Percentiles rank a stretch among this genome's conserved stretches.
These are phyloP conservation scores for Cymbopogon citratus DNA, from an alignment of 176 grass and related monocot species.

Conservation along the genomic window DNA sequence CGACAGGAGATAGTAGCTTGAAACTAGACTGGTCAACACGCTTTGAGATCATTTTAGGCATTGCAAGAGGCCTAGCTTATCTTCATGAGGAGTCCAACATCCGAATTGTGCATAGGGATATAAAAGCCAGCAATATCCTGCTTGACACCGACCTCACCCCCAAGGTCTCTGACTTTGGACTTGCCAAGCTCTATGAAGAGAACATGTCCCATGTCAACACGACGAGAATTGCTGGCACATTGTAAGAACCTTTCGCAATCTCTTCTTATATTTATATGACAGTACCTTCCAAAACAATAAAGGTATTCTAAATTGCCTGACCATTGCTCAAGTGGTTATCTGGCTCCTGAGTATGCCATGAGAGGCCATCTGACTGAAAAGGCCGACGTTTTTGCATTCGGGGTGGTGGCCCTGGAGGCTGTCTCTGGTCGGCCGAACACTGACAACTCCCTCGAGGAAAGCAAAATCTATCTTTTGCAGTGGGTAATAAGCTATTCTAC, in stretches of 20 bases:
- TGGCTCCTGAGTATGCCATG: slow-evolving; percentile 72
- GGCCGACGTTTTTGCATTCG: slow-evolving; percentile 55
- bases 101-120: slow-evolving; percentile 69
- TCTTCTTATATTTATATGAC: neutral
- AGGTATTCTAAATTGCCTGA: neutral
- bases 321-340: slow-evolving; percentile 38
- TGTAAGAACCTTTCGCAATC: slow-evolving; percentile 36
- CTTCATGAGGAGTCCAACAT: slow-evolving; percentile 60
- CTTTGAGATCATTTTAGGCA: slow-evolving; percentile 55
- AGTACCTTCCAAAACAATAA: neutral
- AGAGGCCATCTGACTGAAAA: slow-evolving; percentile 66
- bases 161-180: slow-evolving; percentile 70
- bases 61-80: slow-evolving; percentile 52
- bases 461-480: slow-evolving; percentile 51
- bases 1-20: slow-evolving; percentile 25
- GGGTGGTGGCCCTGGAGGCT: slow-evolving; percentile 43
- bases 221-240: slow-evolving; percentile 46
- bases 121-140: slow-evolving; percentile 63
- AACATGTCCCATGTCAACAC: slow-evolving; percentile 51
- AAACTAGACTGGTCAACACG: slow-evolving; percentile 49
- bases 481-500: slow-evolving; percentile 43
- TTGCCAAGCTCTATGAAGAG: slow-evolving; percentile 62
- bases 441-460: slow-evolving; percentile 14
- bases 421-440: slow-evolving; percentile 46
- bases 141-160: slow-evolving; percentile 46